These are phyloP conservation scores for Suhomyces sp. DNA, from an alignment of 805 yeast genomes.

Conservation along the genomic window DNA sequence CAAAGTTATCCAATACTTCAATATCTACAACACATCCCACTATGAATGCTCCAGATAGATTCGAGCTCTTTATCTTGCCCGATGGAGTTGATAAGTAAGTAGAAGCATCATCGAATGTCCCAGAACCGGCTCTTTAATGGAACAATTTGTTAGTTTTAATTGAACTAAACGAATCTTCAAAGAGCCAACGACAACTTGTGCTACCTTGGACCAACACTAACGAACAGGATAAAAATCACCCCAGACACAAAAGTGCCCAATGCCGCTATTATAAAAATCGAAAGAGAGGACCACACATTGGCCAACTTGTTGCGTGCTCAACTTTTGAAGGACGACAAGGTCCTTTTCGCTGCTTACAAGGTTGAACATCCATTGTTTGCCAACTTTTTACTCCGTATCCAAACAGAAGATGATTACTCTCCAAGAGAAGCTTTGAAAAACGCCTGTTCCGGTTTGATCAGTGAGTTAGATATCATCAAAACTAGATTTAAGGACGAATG, in stretches of 20 bases:
- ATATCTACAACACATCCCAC: too few species aligned
- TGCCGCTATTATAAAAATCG: conserved; percentile 88
- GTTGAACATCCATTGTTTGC: conserved; percentile 98
- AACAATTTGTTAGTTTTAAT: too few species aligned
- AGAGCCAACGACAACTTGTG: too few species aligned
- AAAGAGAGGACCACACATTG: conserved; percentile 95
- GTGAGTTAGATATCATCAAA: conserved; percentile 71
- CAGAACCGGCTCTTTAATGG: too few species aligned
- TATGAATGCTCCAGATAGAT: conserved; percentile 99
- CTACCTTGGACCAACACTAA: conserved; percentile 2
- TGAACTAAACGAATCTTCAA: too few species aligned
- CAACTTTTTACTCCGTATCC: conserved; percentile 88
- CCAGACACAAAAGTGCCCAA: conserved; percentile 96
- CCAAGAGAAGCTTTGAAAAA: conserved; percentile 88
- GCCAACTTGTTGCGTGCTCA: conserved; percentile 89
- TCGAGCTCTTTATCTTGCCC: conserved; percentile 93
- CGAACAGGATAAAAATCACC: conserved; percentile 65
- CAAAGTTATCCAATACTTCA: too few species aligned
- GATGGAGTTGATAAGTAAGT: conserved; percentile 93
- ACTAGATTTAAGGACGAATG: conserved; percentile 88
- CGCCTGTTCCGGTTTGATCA: conserved; percentile 83
- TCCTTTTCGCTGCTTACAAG: conserved; percentile 95
- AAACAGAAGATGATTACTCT: conserved; percentile 91
- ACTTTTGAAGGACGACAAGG: conserved; percentile 80
- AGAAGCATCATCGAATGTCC: too few species aligned